Conservation (phyloP, 345 rosid species). For the Euphorbia peplus region DNA sequence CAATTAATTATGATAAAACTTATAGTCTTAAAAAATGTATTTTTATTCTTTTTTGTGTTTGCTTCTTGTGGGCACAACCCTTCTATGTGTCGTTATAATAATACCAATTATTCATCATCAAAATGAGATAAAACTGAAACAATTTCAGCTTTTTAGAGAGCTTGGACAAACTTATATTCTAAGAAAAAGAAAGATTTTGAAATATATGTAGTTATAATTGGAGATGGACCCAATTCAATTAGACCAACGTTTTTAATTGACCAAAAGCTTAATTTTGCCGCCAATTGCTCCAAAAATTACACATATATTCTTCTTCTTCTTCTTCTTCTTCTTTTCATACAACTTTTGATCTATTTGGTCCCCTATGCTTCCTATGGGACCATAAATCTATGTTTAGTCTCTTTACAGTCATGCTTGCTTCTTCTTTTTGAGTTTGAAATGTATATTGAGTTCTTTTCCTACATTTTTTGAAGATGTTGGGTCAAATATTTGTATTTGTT, state of each 20-base stretch:
- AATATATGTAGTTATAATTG: not conserved
- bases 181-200: not conserved
- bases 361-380: constrained; percentile 16
- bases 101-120: too few species aligned
- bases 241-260: not conserved
- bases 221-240: not conserved
- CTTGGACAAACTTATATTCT: not conserved
- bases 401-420: too few species aligned
- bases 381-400: not conserved
- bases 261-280: constrained; percentile 20
- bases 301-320: too few species aligned
- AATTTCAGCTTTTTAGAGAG: not conserved
- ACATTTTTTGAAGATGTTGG: not conserved
- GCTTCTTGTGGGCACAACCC: too few species aligned
- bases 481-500: too few species aligned
- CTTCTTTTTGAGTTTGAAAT: not conserved
- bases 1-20: too few species aligned
- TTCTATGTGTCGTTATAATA: too few species aligned
- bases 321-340: too few species aligned
- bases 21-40: too few species aligned
- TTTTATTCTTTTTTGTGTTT: too few species aligned
- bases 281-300: constrained; percentile 23
- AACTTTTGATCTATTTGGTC: constrained; percentile 3
- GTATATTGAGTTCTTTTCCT: not conserved
- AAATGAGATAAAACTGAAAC: not conserved